Conservation (phyloP, 805 yeast genomes). For the Zygoascus bituminiphila region DNA sequence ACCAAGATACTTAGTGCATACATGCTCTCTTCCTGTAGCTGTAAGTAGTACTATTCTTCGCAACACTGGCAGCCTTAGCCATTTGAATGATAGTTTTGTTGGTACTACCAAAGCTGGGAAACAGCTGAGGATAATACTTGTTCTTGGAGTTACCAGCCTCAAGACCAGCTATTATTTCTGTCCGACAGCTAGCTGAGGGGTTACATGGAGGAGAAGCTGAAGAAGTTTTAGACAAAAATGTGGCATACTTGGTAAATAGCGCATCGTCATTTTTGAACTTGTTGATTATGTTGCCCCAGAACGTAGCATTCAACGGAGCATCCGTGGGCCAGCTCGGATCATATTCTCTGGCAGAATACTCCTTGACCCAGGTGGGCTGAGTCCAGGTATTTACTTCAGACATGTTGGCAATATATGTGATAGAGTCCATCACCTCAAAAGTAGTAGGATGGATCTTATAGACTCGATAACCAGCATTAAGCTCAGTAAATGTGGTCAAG, state of each 20-base stretch:
- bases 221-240: background rate
- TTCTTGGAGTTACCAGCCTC: conserved; percentile 1
- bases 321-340: conserved; percentile 1
- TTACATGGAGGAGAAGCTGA: background rate
- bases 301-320: conserved; percentile 5
- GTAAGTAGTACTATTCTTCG: background rate
- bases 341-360: conserved; percentile 1
- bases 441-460: conserved; percentile 1
- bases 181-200: background rate
- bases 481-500: background rate
- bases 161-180: background rate
- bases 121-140: background rate
- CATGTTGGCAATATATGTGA: conserved; percentile 1
- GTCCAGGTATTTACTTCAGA: background rate
- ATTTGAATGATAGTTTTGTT: background rate
- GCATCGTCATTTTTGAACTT: conserved; percentile 37
- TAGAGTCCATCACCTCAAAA: conserved; percentile 1
- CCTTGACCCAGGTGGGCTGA: background rate
- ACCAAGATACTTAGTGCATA: too few species aligned
- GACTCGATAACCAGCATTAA: conserved; percentile 1
- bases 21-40: background rate
- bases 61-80: too few species aligned
- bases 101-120: background rate
- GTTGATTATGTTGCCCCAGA: conserved; percentile 38
- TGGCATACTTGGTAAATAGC: background rate